phyloP scores from a whole-genome alignment of 305 asterid genomes.

The Fraxinus latifolia region DNA sequence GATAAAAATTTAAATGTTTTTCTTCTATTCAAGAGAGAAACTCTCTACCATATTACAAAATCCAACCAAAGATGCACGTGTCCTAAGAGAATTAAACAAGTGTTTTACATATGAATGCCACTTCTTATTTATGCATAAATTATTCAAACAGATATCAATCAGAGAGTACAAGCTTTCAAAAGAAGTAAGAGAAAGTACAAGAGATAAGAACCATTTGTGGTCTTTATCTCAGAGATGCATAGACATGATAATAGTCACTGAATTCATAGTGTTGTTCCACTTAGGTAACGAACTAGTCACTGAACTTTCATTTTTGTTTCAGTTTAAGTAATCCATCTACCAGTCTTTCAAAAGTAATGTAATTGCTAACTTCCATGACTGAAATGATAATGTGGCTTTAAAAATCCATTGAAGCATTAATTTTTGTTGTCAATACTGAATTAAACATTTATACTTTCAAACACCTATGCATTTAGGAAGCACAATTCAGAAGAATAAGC shows the following conservation, averaged over 20 bases:
- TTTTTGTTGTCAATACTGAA: neutral
- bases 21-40: neutral
- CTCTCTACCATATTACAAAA: neutral
- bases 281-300: neutral
- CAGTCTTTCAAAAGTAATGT: neutral
- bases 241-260: neutral
- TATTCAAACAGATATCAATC: neutral
- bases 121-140: neutral
- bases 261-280: neutral
- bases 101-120: conserved; percentile 3
- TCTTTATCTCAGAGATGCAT: conserved; percentile 3
- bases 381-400: neutral
- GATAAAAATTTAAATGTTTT: neutral
- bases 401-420: neutral
- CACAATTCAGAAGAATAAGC: neutral
- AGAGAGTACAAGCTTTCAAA: neutral
- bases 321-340: neutral
- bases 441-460: neutral
- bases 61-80: neutral
- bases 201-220: neutral
- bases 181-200: neutral
- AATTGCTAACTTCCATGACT: neutral
- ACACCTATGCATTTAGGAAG: neutral
- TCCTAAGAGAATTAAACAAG: neutral
- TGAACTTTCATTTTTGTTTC: neutral